Base-by-base conservation (phyloP, 768 basidiomycete genomes). In the Rhizopogon roseolus region DNA sequence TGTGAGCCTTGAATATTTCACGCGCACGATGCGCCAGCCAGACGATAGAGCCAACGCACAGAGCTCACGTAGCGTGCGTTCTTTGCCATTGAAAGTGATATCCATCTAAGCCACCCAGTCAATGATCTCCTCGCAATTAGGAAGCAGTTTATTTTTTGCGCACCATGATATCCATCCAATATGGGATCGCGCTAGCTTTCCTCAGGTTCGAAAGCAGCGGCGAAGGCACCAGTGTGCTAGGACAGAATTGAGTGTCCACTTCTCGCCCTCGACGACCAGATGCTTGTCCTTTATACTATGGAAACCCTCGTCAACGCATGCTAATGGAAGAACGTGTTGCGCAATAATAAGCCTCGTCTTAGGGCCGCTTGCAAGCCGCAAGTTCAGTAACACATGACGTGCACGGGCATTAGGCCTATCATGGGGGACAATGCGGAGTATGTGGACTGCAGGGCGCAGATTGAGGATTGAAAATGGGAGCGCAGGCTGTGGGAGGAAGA, bases 141-240 rank as follows among this genome's bases (percentile, higher is more conserved):
- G n/a, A 11, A 36, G 4, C 1, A 0, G 4, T 27, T 10, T 41
- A 27, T 22, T 14, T 16, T 36, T 19, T 9, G 59, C 76, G 50
- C 61, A 86, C 87, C 28, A 81, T 78, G n/a, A 87, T 66, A 63
- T 89, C 87, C 76, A 86, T 76, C 77, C 80, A 86, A 64, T 86
- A 88, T 6, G 78, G 85, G 57, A 80, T 84, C 6, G 62, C 68
- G 50, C 77, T 88, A 6, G 86, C 86, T 60, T 84, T 85, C 0
- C 89, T 89, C 6, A 88, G 67, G 62, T 90, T 91, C 6, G 87
- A 73, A 29, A 90, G 72, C n/a, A 91, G 67, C 36, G 86, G 86
- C 17, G 78, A 74, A 3, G 81, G 77, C 0, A 77, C 82, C 4
- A 86, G 72, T 41, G n/a, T n/a, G n/a, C n/a, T n/a, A n/a, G n/a